Percentiles rank a stretch among this genome's conserved stretches.
These are phyloP conservation scores for Echeveria elegans DNA, from an alignment of 164 flowering plant genomes.

Conservation along the genomic window DNA sequence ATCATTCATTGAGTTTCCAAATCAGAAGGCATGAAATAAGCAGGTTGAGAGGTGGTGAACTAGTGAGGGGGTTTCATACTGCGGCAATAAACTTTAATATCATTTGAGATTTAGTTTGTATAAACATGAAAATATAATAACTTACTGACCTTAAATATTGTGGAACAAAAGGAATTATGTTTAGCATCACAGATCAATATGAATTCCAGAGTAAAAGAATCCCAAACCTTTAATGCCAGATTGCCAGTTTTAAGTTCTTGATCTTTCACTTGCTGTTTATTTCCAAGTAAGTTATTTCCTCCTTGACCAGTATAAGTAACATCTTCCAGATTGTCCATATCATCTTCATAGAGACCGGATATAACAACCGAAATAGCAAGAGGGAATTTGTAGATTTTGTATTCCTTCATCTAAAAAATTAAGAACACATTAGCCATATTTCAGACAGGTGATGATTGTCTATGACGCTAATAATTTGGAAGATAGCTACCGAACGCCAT, in stretches of 20 bases:
- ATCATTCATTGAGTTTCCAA: too few relatives aligned
- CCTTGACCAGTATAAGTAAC: slow-evolving; percentile 91
- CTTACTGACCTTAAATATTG: neutral
- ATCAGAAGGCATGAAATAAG: too few relatives aligned
- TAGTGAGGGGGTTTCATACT: too few relatives aligned
- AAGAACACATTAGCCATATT: neutral
- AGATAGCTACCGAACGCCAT: neutral
- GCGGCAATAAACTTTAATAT: too few relatives aligned
- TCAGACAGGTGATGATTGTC: neutral
- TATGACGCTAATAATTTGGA: neutral
- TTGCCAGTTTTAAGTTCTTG: slow-evolving; percentile 68
- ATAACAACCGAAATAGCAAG: slow-evolving; percentile 65
- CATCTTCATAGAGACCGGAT: slow-evolving; percentile 94
- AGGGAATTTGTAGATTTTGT: slow-evolving; percentile 39
- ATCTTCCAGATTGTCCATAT: slow-evolving; percentile 69
- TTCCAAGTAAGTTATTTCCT: slow-evolving; percentile 67
- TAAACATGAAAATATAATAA: neutral
- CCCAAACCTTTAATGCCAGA: slow-evolving; percentile 74
- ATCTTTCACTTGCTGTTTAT: slow-evolving; percentile 55
- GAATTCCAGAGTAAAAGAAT: neutral
- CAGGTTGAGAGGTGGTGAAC: neutral
- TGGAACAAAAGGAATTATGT: neutral
- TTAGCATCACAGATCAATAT: neutral
- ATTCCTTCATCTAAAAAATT: slow-evolving; percentile 15
- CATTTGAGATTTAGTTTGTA: neutral